Evolutionary conservation across 2,329 filamentous ascomycete species (phyloP).

Genomic region (Beauveria sp.): DNA sequence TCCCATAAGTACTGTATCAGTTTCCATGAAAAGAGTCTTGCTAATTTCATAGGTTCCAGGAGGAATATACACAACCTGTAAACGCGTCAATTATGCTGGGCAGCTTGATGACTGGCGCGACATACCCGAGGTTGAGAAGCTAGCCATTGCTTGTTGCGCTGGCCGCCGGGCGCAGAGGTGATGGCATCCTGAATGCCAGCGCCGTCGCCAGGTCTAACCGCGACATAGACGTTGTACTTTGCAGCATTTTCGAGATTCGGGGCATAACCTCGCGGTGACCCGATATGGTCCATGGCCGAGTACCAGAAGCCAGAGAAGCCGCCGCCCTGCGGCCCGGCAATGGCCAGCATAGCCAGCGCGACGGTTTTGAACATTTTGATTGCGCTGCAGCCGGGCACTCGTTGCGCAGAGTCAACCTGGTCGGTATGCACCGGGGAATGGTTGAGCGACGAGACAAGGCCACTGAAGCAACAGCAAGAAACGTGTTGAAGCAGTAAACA

Average conservation of each 20-base stretch:
- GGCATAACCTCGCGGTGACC: conserved; percentile 13
- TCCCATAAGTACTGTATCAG: conserved; percentile 39
- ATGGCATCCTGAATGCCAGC: not conserved
- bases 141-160: conserved; percentile 9
- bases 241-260: conserved; percentile 1
- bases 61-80: conserved; percentile 29
- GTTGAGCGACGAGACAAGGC: too few species aligned
- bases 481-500: not conserved
- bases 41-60: conserved; percentile 33
- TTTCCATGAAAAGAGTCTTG: conserved; percentile 33
- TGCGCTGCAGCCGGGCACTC: not conserved
- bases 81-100: not conserved
- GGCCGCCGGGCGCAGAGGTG: not conserved
- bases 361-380: conserved; percentile 1
- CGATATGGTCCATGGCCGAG: conserved; percentile 33
- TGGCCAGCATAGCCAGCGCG: conserved; percentile 4
- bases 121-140: conserved; percentile 15
- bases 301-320: conserved; percentile 29
- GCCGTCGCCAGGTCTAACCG: conserved; percentile 1
- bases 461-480: not conserved
- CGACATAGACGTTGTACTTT: conserved; percentile 4
- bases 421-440: not conserved
- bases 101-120: not conserved
- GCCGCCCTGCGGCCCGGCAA: not conserved
- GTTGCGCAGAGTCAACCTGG: not conserved